Conservation (phyloP, 2,329 filamentous ascomycete species). For the Trichophaea hybrida region DNA sequence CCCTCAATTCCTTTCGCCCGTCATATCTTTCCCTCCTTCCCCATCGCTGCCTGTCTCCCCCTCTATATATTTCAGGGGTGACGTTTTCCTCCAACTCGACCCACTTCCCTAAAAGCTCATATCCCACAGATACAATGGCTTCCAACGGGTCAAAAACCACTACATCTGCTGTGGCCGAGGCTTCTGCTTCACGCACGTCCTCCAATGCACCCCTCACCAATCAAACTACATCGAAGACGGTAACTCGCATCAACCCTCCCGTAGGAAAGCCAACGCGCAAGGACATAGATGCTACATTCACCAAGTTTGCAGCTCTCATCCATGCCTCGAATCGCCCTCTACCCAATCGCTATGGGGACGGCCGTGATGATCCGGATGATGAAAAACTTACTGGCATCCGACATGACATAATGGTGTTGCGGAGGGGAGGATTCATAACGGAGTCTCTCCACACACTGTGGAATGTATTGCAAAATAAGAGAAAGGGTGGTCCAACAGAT, state of each 20-base stretch:
- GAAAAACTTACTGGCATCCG: conserved; percentile 16
- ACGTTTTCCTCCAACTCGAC: background rate
- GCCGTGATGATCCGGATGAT: conserved; percentile 4
- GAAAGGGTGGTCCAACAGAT: conserved; percentile 14
- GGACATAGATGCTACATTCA: conserved; percentile 16
- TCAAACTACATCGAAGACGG: background rate
- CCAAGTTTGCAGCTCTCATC: conserved; percentile 16
- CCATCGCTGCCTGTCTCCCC: background rate
- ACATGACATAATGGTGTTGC: conserved; percentile 16
- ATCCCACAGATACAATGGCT: background rate
- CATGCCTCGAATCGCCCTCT: conserved; percentile 21
- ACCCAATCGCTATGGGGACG: conserved; percentile 20
- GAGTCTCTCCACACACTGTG: conserved; percentile 18
- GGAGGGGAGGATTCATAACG: conserved; percentile 16
- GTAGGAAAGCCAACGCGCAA: conserved; percentile 15
- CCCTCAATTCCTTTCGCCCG: background rate
- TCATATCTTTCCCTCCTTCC: background rate
- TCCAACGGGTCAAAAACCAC: background rate
- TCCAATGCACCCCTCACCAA: background rate
- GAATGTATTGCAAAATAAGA: conserved; percentile 6
- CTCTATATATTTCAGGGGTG: background rate
- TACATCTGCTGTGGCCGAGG: background rate
- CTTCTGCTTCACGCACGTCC: background rate
- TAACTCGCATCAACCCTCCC: conserved; percentile 5
- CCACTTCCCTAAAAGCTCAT: background rate